Evolutionary conservation across 768 basidiomycete species (phyloP).

Genomic region (Tulasnella sp.): DNA sequence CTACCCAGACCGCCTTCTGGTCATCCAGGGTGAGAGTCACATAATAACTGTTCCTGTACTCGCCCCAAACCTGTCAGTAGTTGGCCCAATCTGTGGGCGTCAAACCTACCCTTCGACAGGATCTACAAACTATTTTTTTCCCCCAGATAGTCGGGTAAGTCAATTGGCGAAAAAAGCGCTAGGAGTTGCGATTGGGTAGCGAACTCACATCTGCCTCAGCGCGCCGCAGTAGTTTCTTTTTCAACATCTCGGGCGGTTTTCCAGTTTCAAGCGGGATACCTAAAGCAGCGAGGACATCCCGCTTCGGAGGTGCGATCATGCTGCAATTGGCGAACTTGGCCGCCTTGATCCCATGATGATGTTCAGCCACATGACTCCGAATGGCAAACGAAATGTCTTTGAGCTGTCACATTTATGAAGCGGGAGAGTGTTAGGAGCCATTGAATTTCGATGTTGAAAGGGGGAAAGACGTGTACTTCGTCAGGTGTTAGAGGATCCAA

Average conservation of each 20-base stretch:
- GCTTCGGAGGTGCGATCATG: conserved; percentile 64
- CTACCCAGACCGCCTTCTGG: conserved; percentile 39
- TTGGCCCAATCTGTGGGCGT: background rate
- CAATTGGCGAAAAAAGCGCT: conserved; percentile 4
- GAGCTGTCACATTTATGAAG: conserved; percentile 39
- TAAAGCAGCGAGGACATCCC: conserved; percentile 63
- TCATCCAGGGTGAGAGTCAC: conserved; percentile 40
- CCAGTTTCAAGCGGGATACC: conserved; percentile 61
- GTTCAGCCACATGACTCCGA: conserved; percentile 42
- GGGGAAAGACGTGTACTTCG: conserved; percentile 35
- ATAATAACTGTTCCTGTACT: conserved; percentile 42
- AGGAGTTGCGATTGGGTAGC: background rate
- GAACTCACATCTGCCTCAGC: conserved; percentile 66
- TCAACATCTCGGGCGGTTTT: conserved; percentile 34
- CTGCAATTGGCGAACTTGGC: conserved; percentile 60
- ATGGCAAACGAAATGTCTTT: conserved; percentile 48
- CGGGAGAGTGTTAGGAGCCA: conserved; percentile 11
- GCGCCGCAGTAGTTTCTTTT: conserved; percentile 46
- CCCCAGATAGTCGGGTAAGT: conserved; percentile 17
- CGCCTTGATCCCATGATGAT: conserved; percentile 43
- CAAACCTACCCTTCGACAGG: conserved; percentile 50
- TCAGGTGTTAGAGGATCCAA: conserved; percentile 54
- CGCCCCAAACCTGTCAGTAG: background rate
- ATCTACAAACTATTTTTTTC: conserved; percentile 53
- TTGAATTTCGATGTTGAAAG: background rate